A percentile compares a stretch with the other conserved stretches of the same genome.
phyloP scores from a whole-genome alignment of 2,329 filamentous ascomycete genomes.

The Dothidotthia symphoricarpi region DNA sequence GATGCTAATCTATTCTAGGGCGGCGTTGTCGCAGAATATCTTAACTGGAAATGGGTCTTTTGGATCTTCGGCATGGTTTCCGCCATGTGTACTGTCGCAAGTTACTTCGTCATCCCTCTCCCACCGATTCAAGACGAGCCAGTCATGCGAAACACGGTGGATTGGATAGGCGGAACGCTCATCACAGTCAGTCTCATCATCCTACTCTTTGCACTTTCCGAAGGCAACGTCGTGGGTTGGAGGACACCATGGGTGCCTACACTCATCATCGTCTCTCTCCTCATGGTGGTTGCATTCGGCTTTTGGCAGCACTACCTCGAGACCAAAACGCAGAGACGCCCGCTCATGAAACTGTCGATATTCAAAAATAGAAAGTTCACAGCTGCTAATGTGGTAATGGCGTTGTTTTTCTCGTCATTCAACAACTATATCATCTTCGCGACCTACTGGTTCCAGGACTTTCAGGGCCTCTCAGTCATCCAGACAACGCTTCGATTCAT shows the following conservation, averaged over 20 bases:
- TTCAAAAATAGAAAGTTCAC: slow-evolving; percentile 61
- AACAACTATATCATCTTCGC: slow-evolving; percentile 67
- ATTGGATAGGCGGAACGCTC: slow-evolving; percentile 65
- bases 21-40: slow-evolving; percentile 62
- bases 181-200: slow-evolving; percentile 63
- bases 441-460: slow-evolving; percentile 70
- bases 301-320: slow-evolving; percentile 63
- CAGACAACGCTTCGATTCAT: slow-evolving; percentile 68
- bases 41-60: slow-evolving; percentile 39
- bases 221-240: slow-evolving; percentile 71
- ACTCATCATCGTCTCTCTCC: slow-evolving; percentile 58
- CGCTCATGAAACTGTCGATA: slow-evolving; percentile 66
- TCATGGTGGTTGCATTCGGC: slow-evolving; percentile 58
- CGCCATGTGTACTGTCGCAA: slow-evolving; percentile 56
- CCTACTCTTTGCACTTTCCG: slow-evolving; percentile 65
- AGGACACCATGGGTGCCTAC: slow-evolving; percentile 60
- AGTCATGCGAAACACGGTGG: slow-evolving; percentile 51
- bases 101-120: slow-evolving; percentile 60
- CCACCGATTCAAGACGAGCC: slow-evolving; percentile 39
- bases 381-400: slow-evolving; percentile 64
- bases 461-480: slow-evolving; percentile 60
- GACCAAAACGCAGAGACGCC: slow-evolving; percentile 49
- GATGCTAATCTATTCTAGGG: slow-evolving; percentile 35
- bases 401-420: slow-evolving; percentile 65
- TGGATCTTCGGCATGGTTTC: slow-evolving; percentile 63